Base-by-base conservation (phyloP, 305 asterid species). In the Solanum chacoense region DNA sequence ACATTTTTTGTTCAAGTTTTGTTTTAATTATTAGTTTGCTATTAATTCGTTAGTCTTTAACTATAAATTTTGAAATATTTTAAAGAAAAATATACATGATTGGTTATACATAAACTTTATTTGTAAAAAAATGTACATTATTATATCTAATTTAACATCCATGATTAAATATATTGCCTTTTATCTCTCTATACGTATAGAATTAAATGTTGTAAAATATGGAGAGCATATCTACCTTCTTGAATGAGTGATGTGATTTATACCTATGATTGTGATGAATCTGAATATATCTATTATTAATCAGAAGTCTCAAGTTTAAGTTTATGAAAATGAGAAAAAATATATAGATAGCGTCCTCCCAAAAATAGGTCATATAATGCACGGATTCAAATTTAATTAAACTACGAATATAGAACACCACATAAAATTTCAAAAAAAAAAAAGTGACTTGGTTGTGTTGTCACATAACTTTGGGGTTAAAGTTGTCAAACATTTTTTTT, bases 371-470 rank as follows among this genome's bases (percentile, higher is more conserved):
- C 0, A 0, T 73, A 18, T 0, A 29, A 29, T 73, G 3, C 3
- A 4, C 2, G 0, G 0, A 73, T 7, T 29, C 0, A 71, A 28
- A 28, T 71, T 71, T 71, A 28, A 13, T 71, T 4, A 4, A 6
- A 6, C 6, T 11, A 3, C 3, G 1, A 3, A 28, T 28, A 71
- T 0, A 3, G 22, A 71, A 26, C 2, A 1, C 1, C 1, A 4
- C 6, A 11, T 65, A 24, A 24, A 63, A 22, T 63, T 55, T 2
- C 1, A 13, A 14, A 20, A 8, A 18, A 7, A 7, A 4, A 69
- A 3, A 69, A 26, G 5, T 75, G 3, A 75, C 18, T 32, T 12
- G 11, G 5, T 34, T 74, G 28, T 18, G 14, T 75, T 20, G 81
- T 36, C 40, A 34, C 28, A 55, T 18, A 55, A 55, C 67, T 55